phyloP scores from a whole-genome alignment of 2,329 filamentous ascomycete genomes.

The Elsinoe necatrix region DNA sequence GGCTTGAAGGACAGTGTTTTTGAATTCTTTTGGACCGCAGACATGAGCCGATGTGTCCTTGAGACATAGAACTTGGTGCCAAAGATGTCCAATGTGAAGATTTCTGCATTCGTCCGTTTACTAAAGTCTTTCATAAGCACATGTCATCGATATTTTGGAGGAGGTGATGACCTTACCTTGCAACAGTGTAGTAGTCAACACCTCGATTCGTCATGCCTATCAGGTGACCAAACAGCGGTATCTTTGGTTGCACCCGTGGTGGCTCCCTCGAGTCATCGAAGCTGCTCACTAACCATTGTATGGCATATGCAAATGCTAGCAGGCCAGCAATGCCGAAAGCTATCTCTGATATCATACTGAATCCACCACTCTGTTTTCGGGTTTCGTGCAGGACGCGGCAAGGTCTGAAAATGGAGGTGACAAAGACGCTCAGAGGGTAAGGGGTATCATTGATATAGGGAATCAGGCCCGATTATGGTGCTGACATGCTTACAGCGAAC shows the following conservation, averaged over 20 bases:
- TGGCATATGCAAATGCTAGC: neutral
- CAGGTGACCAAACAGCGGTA: neutral
- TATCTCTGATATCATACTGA: neutral
- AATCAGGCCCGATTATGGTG: neutral
- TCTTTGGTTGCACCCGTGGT: neutral
- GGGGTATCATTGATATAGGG: neutral
- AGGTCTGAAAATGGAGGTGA: neutral
- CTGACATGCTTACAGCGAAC: neutral
- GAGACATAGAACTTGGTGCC: conserved; percentile 5
- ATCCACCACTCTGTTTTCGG: neutral
- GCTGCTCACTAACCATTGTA: neutral
- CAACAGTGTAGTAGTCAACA: neutral
- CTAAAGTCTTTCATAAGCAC: neutral
- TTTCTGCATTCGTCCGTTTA: neutral
- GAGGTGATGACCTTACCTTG: neutral
- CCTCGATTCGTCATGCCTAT: neutral
- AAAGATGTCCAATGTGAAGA: conserved; percentile 8
- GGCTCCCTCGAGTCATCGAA: conserved; percentile 1
- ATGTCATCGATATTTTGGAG: neutral
- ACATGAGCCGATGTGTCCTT: neutral
- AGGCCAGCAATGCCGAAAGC: neutral
- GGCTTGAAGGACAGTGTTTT: conserved; percentile 2
- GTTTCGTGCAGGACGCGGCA: neutral
- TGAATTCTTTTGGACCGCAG: neutral
- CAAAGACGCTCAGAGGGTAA: neutral